These are phyloP conservation scores for Alloteropsis semialata DNA, from an alignment of 176 grass and related monocot species.

Conservation along the genomic window DNA sequence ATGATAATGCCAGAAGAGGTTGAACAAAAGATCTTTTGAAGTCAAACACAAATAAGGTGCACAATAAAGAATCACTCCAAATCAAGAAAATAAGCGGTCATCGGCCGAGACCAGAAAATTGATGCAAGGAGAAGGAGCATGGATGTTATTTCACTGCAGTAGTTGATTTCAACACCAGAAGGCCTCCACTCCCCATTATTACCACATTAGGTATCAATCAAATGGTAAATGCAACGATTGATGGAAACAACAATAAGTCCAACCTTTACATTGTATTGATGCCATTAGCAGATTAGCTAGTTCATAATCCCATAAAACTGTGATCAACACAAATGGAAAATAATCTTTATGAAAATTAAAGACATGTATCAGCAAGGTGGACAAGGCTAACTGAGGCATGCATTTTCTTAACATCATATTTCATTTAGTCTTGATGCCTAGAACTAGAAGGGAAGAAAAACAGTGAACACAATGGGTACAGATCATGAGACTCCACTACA, in stretches of 20 bases:
- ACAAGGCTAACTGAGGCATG: neutral
- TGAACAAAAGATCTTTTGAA: neutral
- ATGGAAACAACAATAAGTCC: neutral
- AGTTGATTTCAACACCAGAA: neutral
- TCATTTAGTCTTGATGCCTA: neutral
- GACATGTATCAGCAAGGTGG: neutral
- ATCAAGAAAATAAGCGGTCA: neutral
- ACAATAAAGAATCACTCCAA: neutral
- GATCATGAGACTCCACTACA: neutral
- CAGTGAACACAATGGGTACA: neutral
- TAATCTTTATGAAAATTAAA: neutral
- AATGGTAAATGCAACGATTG: neutral
- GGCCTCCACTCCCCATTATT: neutral
- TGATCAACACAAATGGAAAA: neutral
- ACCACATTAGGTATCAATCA: neutral
- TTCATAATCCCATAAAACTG: neutral
- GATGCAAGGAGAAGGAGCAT: neutral
- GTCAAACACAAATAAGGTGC: neutral
- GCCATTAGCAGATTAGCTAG: neutral
- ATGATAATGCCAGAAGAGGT: neutral
- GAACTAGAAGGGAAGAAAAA: neutral
- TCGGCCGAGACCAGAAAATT: neutral
- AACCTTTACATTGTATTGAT: neutral
- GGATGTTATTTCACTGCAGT: neutral
- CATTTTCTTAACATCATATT: neutral